Conservation (phyloP, 1,284 basidiomycete genomes). For the Singerocomus inundabilis region DNA sequence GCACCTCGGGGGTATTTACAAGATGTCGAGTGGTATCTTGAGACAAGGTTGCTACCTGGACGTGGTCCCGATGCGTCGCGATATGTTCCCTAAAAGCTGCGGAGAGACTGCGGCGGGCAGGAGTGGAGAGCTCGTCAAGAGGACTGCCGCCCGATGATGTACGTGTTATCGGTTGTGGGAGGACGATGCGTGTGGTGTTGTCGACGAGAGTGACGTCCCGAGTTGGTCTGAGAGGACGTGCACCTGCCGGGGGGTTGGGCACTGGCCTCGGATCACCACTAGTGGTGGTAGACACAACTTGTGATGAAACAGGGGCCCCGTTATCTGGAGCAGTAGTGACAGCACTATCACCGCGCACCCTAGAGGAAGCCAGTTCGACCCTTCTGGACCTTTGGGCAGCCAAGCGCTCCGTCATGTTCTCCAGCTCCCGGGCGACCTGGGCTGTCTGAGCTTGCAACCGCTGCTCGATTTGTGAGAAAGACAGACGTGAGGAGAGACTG, state of each 20-base stretch:
- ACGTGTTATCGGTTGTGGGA: slow-evolving; percentile 28
- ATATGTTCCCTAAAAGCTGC: slow-evolving; percentile 26
- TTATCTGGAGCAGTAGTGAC: not conserved
- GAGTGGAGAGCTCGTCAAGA: slow-evolving; percentile 17
- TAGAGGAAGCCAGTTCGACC: slow-evolving; percentile 21
- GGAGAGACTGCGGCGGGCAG: slow-evolving; percentile 22
- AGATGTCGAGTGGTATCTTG: slow-evolving; percentile 23
- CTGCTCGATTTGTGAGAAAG: slow-evolving; percentile 30
- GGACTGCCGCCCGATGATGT: slow-evolving; percentile 27
- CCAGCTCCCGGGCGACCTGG: slow-evolving; percentile 37
- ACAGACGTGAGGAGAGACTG: slow-evolving; percentile 18
- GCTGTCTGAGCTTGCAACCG: slow-evolving; percentile 30
- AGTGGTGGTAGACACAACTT: not conserved
- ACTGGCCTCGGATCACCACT: slow-evolving; percentile 8
- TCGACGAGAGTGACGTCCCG: slow-evolving; percentile 23
- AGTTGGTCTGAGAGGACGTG: slow-evolving; percentile 16
- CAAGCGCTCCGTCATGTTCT: slow-evolving; percentile 30
- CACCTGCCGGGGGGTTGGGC: slow-evolving; percentile 6
- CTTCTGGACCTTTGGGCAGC: slow-evolving; percentile 22
- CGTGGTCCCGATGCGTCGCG: slow-evolving; percentile 16
- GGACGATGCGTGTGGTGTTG: slow-evolving; percentile 17
- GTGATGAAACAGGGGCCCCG: slow-evolving; percentile 1
- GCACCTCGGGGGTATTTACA: slow-evolving; percentile 26
- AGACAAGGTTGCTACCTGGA: slow-evolving; percentile 5
- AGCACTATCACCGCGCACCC: slow-evolving; percentile 12